Evolutionary conservation across 768 basidiomycete genomes (phyloP), one percentile per base, ranked within the genome.

Genomic region (Lentinula aciculospora): DNA sequence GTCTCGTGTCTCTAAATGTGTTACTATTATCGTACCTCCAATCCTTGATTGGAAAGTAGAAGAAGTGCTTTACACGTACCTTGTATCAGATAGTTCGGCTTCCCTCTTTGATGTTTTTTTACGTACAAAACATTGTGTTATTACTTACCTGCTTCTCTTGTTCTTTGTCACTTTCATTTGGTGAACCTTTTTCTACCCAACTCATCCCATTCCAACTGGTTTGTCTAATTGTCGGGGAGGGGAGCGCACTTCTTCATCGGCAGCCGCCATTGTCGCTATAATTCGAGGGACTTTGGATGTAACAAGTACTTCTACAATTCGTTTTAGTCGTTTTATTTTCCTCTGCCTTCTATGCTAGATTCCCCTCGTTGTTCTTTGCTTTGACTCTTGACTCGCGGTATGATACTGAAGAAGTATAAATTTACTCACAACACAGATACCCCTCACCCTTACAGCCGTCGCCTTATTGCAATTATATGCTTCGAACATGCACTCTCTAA

Each of bases 71-170:
- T 51, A 51, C 49, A 25, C 34, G 36, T 53, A 53, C 51, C 27
- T 45, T 72, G 71, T 70, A 72, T 70, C 68, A 71, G 63, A 68
- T 71, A 70, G 60, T 66, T 62, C 47, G 50, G 32, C 42, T 54
- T 32, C 28, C 13, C 34, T 23, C 42, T 49, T 58, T 57, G 32
- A 9, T 32, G 37, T 39, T 31, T 40, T 40, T 48, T 31, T 56
- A 56, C 42, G 44, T 61, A 60, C 58, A n/a, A 60, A 34, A 60
- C 48, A 61, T 59, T 53, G 47, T 49, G 62, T 53, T 28, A 53
- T 39, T 53, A 53, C 36, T n/a, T 21, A n/a, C 36, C 13, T 27
- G 51, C 21, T 21, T 36, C n/a, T 39, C 32, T 37, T 5, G 23
- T 7, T 17, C 13, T 12, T 12, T 49, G 4, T 25, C 17, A 13